Percentiles rank a stretch among this genome's conserved stretches.
phyloP scores from a whole-genome alignment of 495 filamentous ascomycete genomes.

The Darksidea phi region DNA sequence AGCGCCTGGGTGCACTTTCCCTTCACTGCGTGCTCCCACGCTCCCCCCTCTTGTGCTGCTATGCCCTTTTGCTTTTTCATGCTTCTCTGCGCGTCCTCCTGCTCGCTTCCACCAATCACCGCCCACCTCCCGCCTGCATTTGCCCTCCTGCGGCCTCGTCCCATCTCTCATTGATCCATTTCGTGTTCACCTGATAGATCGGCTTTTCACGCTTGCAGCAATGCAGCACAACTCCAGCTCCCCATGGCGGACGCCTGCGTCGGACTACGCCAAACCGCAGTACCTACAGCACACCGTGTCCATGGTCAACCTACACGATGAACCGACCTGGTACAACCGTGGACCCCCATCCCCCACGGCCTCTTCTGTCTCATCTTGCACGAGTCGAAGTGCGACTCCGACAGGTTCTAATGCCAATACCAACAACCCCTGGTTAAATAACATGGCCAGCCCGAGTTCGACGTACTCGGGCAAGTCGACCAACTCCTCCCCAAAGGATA shows the following conservation, averaged over 20 bases:
- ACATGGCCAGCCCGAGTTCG: conserved; percentile 24
- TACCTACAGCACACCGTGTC: conserved; percentile 32
- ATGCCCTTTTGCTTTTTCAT: conserved; percentile 37
- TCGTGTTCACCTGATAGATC: conserved; percentile 32
- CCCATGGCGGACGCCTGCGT: conserved; percentile 26
- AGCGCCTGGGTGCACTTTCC: conserved; percentile 29
- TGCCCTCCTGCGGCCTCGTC: conserved; percentile 17
- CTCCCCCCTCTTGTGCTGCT: conserved; percentile 19
- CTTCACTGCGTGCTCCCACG: conserved; percentile 32
- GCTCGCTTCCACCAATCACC: conserved; percentile 26
- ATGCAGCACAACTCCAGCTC: conserved; percentile 34
- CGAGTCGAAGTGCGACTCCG: conserved; percentile 33
- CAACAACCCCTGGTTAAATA: conserved; percentile 33
- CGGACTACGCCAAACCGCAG: conserved; percentile 19
- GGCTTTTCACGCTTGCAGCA: conserved; percentile 24
- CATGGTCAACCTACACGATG: conserved; percentile 36
- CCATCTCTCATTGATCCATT: conserved; percentile 31
- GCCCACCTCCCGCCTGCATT: conserved; percentile 16
- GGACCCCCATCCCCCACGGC: conserved; percentile 31
- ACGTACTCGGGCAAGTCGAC: conserved; percentile 18
- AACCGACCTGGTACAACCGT: conserved; percentile 23
- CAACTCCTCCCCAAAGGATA: conserved; percentile 28
- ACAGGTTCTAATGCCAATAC: conserved; percentile 15
- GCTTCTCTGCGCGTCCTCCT: conserved; percentile 15
- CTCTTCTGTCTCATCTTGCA: conserved; percentile 32